These are phyloP conservation scores for Nakaseomyces glabratus DNA, from an alignment of 1,139 yeast species.

Conservation along the genomic window DNA sequence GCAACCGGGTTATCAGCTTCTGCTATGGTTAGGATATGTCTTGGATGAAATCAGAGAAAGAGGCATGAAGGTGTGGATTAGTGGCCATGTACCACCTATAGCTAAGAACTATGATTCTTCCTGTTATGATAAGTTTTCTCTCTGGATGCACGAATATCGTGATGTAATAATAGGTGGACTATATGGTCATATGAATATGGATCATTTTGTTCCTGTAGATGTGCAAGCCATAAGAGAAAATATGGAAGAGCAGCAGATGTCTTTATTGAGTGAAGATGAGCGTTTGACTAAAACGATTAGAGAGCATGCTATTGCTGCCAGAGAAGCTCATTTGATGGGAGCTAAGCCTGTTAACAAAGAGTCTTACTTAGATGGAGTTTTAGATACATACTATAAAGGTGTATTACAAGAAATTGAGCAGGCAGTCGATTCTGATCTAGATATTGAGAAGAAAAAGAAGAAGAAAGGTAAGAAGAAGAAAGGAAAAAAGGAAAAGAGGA, in stretches of 20 bases:
- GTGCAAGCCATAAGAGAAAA: constrained; percentile 50
- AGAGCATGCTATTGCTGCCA: constrained; percentile 28
- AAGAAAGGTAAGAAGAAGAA: constrained; percentile 35
- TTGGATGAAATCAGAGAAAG: constrained; percentile 66
- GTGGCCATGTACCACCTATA: constrained; percentile 84
- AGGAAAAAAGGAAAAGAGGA: constrained; percentile 29
- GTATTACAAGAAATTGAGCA: constrained; percentile 17
- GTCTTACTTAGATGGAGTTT: constrained; percentile 46
- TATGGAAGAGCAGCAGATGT: constrained; percentile 5
- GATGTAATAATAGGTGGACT: constrained; percentile 77
- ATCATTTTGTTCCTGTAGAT: constrained; percentile 74
- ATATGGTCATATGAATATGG: constrained; percentile 84
- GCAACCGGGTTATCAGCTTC: constrained; percentile 71
- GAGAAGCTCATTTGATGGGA: constrained; percentile 35
- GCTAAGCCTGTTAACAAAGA: constrained; percentile 64
- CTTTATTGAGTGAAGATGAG: constrained; percentile 14
- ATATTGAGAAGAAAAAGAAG: constrained; percentile 11
- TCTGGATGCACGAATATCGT: constrained; percentile 74
- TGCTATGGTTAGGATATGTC: constrained; percentile 70
- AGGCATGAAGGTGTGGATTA: constrained; percentile 74
- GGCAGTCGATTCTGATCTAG: neutral
- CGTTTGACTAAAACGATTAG: constrained; percentile 11
- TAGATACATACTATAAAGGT: constrained; percentile 43
- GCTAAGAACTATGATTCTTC: constrained; percentile 64
- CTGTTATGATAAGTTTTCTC: constrained; percentile 63